Conservation (phyloP, 331 rosid species). For the Telfairia occidentalis region DNA sequence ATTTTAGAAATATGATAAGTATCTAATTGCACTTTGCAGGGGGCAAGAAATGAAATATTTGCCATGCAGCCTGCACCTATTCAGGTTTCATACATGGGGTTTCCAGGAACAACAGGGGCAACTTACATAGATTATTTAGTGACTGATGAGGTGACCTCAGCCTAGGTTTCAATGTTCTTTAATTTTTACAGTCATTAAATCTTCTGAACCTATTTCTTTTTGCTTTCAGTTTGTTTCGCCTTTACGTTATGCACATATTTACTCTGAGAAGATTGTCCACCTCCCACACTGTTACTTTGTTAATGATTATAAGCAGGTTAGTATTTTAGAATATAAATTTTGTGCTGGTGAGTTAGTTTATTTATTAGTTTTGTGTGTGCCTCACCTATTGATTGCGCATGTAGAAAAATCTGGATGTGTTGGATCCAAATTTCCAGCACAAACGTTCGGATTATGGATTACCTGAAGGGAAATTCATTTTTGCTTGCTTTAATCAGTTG, state of each 20-base stretch:
- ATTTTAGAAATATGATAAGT: background rate
- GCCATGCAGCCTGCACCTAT: conserved; percentile 98
- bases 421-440: conserved; percentile 66
- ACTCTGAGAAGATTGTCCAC: conserved; percentile 94
- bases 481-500: conserved; percentile 94
- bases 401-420: conserved; percentile 83
- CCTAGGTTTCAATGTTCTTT: background rate
- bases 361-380: background rate
- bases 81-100: conserved; percentile 99
- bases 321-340: conserved; percentile 8
- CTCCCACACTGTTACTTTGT: conserved; percentile 98
- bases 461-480: conserved; percentile 86
- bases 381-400: background rate
- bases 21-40: conserved; percentile 32
- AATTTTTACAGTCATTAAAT: background rate
- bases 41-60: conserved; percentile 97
- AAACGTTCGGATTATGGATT: conserved; percentile 85
- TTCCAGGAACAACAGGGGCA: conserved; percentile 99
- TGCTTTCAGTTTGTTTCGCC: conserved; percentile 90
- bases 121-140: conserved; percentile 78
- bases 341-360: background rate
- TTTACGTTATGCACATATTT: conserved; percentile 54
- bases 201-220: background rate
- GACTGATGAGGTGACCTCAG: conserved; percentile 79
- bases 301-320: conserved; percentile 95